Conservation (phyloP, 768 basidiomycete genomes). For the Kwoniella heveanensis region DNA sequence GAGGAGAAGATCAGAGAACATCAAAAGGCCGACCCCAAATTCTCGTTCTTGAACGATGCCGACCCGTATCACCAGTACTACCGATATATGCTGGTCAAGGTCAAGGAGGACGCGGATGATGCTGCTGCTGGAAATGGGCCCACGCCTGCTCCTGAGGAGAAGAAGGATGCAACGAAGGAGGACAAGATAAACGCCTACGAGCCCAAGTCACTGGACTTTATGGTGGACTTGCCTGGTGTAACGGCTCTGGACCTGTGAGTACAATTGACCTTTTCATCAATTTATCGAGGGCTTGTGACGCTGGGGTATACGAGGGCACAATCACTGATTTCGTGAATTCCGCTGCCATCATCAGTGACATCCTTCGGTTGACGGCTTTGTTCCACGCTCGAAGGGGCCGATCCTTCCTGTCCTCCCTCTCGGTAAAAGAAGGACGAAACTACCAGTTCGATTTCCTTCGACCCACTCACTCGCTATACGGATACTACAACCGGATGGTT, state of each 20-base stretch:
- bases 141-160: constrained; percentile 32
- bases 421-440: constrained; percentile 85
- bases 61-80: constrained; percentile 99
- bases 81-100: constrained; percentile 82
- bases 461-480: constrained; percentile 92
- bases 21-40: constrained; percentile 94
- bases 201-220: constrained; percentile 79
- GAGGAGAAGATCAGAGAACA: constrained; percentile 97
- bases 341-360: constrained; percentile 66
- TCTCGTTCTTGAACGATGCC: constrained; percentile 93
- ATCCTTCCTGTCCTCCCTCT: constrained; percentile 79
- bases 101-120: constrained; percentile 60
- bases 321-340: neutral
- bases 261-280: neutral
- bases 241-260: constrained; percentile 86
- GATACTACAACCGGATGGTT: constrained; percentile 94
- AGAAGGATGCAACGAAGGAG: constrained; percentile 30
- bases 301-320: neutral
- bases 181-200: constrained; percentile 62
- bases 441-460: constrained; percentile 97
- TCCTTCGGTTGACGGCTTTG: constrained; percentile 91
- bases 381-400: constrained; percentile 92
- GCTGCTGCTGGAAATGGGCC: constrained; percentile 31
- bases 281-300: no score
- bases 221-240: constrained; percentile 81